Base-by-base conservation (phyloP, 2,329 filamentous ascomycete species). In the Fusarium palustre region DNA sequence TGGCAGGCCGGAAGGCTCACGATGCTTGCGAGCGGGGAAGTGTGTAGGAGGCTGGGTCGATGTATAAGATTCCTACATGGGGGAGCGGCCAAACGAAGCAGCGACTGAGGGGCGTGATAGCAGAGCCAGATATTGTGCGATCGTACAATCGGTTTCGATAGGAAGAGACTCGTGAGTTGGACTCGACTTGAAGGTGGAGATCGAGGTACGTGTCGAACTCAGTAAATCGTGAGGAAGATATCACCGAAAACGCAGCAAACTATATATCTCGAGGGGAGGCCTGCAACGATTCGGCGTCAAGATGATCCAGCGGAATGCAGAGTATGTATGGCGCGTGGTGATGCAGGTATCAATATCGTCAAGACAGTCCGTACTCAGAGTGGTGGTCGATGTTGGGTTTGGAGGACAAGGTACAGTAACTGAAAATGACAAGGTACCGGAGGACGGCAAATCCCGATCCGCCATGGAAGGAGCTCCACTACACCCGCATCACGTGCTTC, bases 1-100 rank as follows among this genome's bases (percentile, higher is more conserved):
- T 74, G 77, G 78, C 74, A 79, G 78, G 76, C 73, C 73, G 73
- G 70, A 60, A 58, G 71, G 77, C 76, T 79, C 75, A 75, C 68
- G 60, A 64, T 70, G 64, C 55, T 73, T 71, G 74, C 59, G 70
- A 69, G 67, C 64, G 68, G 61, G 62, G 69, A 72, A 74, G 68
- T 59, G 49, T 76, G 75, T 73, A 66, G 65, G 69, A 72, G 70
- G 69, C 64, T 59, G 66, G 42, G 42, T 72, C 65, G 59, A 61
- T 66, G 70, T 68, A 67, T 65, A 70, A 68, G 62, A 59, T 71
- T 75, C 68, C 79, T 80, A 80, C 79, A 81, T 81, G 78, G 66
- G 75, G 70, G 64, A 70, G 68, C 66, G 48, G 53, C 56, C 41
- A 43, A 52, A 38, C 45, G 54, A 60, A 61, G 63, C 49, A 64